phyloP scores from a whole-genome alignment of 371 early-diverging fungal genomes.

The Actinomortierella wolfii region DNA sequence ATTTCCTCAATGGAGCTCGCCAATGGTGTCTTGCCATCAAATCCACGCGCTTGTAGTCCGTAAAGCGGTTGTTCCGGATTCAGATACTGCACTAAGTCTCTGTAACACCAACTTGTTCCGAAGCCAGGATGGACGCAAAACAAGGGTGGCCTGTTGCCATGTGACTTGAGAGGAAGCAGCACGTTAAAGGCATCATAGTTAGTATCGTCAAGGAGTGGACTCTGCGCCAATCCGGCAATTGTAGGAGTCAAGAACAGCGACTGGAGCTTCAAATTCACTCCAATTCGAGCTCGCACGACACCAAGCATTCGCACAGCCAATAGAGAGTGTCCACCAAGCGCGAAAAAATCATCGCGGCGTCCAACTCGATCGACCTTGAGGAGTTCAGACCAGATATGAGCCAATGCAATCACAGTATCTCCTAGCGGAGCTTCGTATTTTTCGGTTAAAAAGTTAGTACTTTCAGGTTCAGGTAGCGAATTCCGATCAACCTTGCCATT shows the following conservation, averaged over 20 bases:
- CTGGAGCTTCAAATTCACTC: neutral
- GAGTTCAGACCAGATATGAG: constrained; percentile 15
- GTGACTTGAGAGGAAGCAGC: constrained; percentile 8
- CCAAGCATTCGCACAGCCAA: constrained; percentile 22
- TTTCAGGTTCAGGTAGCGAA: constrained; percentile 14
- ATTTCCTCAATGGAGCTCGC: constrained; percentile 11
- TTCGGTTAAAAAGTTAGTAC: neutral
- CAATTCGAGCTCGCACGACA: neutral
- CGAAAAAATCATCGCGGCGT: constrained; percentile 20
- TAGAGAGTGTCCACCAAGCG: constrained; percentile 35
- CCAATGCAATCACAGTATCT: constrained; percentile 6
- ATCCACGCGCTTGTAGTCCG: constrained; percentile 22
- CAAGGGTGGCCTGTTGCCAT: constrained; percentile 6
- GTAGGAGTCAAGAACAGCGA: neutral
- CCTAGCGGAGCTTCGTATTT: constrained; percentile 15
- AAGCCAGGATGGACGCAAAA: constrained; percentile 13
- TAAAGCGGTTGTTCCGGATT: constrained; percentile 15
- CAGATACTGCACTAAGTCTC: neutral
- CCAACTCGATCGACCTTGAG: constrained; percentile 16
- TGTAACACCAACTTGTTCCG: constrained; percentile 14
- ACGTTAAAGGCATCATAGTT: constrained; percentile 1
- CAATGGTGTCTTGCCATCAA: constrained; percentile 1
- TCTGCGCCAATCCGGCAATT: constrained; percentile 3
- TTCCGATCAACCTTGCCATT: constrained; percentile 22
- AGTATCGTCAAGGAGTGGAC: neutral